A percentile compares a stretch with the other conserved stretches of the same genome.
Conservation (phyloP, 805 yeast species). For the Grigorovia transvaalensis region DNA sequence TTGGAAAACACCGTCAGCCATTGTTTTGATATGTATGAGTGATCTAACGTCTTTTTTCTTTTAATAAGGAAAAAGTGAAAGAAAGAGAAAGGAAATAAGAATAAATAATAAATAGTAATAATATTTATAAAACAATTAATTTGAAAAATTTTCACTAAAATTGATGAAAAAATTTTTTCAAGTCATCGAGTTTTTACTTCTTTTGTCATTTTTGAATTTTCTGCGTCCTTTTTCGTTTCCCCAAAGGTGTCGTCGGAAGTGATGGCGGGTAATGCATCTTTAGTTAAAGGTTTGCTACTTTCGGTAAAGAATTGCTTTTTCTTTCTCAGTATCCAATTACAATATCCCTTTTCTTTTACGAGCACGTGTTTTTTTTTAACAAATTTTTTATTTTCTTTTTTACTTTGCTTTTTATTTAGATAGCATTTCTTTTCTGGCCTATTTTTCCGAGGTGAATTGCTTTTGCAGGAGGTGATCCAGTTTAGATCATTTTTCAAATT, state of each 20-base stretch:
- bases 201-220: background rate
- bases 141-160: background rate
- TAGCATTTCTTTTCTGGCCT: background rate
- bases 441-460: background rate
- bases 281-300: background rate
- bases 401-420: background rate
- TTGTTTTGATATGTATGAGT: constrained; percentile 33
- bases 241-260: background rate
- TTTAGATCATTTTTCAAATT: constrained; percentile 22
- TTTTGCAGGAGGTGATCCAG: background rate
- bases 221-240: background rate
- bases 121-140: background rate
- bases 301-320: background rate
- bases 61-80: background rate
- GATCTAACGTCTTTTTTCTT: constrained; percentile 25
- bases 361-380: background rate
- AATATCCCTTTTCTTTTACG: background rate
- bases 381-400: too few species aligned
- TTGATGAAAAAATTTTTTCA: background rate
- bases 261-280: background rate
- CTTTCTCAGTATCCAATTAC: background rate
- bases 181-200: background rate
- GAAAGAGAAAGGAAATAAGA: background rate
- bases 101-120: background rate
- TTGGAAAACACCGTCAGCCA: constrained; percentile 98